Conservation (phyloP, 495 filamentous ascomycete species). For the Neurospora sp. region DNA sequence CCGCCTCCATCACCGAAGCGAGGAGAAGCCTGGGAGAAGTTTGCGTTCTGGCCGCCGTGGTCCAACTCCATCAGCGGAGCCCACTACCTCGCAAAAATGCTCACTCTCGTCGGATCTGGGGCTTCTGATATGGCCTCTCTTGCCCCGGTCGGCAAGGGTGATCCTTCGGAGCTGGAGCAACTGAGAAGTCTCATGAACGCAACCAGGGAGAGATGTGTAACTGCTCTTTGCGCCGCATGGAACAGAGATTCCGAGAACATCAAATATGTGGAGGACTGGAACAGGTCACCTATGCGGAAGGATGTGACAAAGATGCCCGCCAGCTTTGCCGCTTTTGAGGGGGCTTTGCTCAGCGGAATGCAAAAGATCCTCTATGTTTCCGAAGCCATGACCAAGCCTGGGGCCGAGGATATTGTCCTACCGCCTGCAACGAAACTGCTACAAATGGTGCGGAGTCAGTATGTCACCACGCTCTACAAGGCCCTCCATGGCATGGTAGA, state of each 20-base stretch:
- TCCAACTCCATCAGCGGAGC: slow-evolving; percentile 83
- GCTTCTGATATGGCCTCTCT: slow-evolving; percentile 79
- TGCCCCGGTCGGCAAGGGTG: slow-evolving; percentile 48
- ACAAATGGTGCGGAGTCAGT: slow-evolving; percentile 74
- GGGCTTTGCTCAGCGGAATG: slow-evolving; percentile 65
- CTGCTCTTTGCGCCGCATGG: slow-evolving; percentile 77
- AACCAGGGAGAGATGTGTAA: slow-evolving; percentile 74
- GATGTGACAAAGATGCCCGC: slow-evolving; percentile 87
- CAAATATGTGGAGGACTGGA: slow-evolving; percentile 89
- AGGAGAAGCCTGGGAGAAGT: slow-evolving; percentile 84
- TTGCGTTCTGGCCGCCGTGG: slow-evolving; percentile 91
- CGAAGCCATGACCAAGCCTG: slow-evolving; percentile 62
- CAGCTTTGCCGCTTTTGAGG: slow-evolving; percentile 72
- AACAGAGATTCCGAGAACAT: slow-evolving; percentile 78
- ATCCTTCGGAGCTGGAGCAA: slow-evolving; percentile 48
- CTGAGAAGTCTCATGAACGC: slow-evolving; percentile 61
- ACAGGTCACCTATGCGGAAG: slow-evolving; percentile 58
- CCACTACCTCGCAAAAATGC: slow-evolving; percentile 72
- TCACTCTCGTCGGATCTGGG: slow-evolving; percentile 70
- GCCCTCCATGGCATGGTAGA: slow-evolving; percentile 89
- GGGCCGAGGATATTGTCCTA: slow-evolving; percentile 62
- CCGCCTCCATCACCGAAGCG: slow-evolving; percentile 66
- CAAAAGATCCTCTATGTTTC: slow-evolving; percentile 91
- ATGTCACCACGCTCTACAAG: slow-evolving; percentile 86
- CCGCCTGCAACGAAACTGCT: slow-evolving; percentile 76